Base-by-base conservation (phyloP, 495 filamentous ascomycete species). In the Staphylotrichum longicolle region DNA sequence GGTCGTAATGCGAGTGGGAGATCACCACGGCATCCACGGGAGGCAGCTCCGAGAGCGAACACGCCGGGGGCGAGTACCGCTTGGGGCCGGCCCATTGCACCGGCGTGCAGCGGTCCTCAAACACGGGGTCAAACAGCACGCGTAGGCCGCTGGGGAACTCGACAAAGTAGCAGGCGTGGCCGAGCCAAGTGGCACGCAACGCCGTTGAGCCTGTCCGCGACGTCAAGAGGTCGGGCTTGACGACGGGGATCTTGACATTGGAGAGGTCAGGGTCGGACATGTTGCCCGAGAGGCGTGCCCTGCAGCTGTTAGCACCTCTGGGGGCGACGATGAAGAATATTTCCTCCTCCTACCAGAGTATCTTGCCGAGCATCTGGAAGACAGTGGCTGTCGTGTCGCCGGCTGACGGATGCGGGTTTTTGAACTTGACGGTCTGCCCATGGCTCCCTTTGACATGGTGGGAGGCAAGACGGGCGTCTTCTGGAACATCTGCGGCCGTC, bases 71-170 rank as follows among this genome's bases (percentile, higher is more conserved):
- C 0, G 94, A 96, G 72, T 86, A 96, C 53, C 94, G 81, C 75
- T 89, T 91, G 0, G 93, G 91, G 0, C 89, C 86, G 42, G 89
- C 52, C 72, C 84, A 86, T 33, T 80, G 80, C 66, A 91, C 81
- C 1, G 93, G 94, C 30, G 85, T 84, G 71, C 94, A 98, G 53
- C 91, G 87, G 57, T 89, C 83, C 63, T 92, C 91, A 61, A 98
- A 96, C 14, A 98, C 93, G 2, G 94, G 94, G 71, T 98, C 94
- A 72, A 97, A 97, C 10, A 98, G 82, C 3, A 96, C 91, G 44
- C 93, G 86, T 27, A 98, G 77, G 1, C 94, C 94, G 56, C 81
- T 76, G 14, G 94, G 93, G 67, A 96, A 97, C 71, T 97, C 94
- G 56, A 96, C 87, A 69, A 89, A 91, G 73, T 91, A 96, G 75